Evolutionary conservation across 1,284 basidiomycete species (phyloP), one percentile per base, ranked within the genome.

Genomic region (Microbotryum lychnidis-dioicae): DNA sequence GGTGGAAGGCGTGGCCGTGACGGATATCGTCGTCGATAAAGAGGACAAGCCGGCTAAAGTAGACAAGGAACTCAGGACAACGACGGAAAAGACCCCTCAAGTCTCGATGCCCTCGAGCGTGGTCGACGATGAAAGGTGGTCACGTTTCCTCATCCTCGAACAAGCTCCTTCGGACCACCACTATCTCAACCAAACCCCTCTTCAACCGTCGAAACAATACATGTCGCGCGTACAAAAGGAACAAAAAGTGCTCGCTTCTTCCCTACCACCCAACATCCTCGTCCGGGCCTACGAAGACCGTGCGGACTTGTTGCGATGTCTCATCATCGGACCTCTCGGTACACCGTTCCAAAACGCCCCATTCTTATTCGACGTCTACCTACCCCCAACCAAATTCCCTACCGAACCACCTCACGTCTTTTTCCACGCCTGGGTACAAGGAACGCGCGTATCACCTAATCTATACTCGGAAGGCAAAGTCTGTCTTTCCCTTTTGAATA

Each of bases 391-490:
- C 2, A 77, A 74, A 71, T 97, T 91, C 75, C 92, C 92, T 3
- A 81, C 87, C 69, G 84, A 83, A 66, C 91, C 92, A 6, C 92
- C 92, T 0, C 79, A 85, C 50, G 92, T 92, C 5, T 86, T 91
- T 76, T 97, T 96, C 76, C 81, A 86, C 63, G 91, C 89, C 65
- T 94, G 91, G 87, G 96, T 92, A 12, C 89, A 90, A 73, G 91
- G 90, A 12, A 91, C 86, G 84, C 86, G 74, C 76, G 85, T 79
- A 0, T 64, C 71, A n/a, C 75, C 79, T 29, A 96, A 97, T 75
- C 77, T 96, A 54, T 97, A 97, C 71, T 91, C 94, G 73, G 92
- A 97, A 53, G 67, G 66, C 18, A 61, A 62, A 42, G 91, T 97
- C 47, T 97, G 92, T 72, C 75, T 97, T 54, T 92, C 89, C 27